Conservation (phyloP, 345 rosid species). For the Acer yangbiense region DNA sequence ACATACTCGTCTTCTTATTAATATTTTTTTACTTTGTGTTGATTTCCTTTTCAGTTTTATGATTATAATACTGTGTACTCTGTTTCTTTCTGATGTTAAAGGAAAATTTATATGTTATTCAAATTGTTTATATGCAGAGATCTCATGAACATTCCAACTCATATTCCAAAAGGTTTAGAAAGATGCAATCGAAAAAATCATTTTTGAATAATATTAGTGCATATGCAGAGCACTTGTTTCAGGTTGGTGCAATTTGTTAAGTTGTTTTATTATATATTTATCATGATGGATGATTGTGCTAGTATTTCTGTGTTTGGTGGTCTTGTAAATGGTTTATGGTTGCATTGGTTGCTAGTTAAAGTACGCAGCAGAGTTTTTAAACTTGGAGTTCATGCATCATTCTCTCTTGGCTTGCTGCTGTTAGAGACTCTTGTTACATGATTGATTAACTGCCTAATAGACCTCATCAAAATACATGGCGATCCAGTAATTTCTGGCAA, state of each 20-base stretch:
- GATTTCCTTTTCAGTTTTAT: constrained; percentile 5
- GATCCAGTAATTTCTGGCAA: neutral
- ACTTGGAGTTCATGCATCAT: neutral
- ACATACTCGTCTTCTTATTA: neutral
- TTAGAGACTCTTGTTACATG: neutral
- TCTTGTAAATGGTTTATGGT: neutral
- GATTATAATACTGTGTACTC: neutral
- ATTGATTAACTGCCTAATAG: neutral
- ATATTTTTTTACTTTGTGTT: neutral
- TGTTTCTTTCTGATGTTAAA: neutral
- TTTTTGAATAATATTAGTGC: constrained; percentile 48
- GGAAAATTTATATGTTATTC: constrained; percentile 10
- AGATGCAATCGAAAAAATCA: constrained; percentile 44
- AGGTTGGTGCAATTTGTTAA: constrained; percentile 39
- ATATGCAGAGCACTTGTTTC: constrained; percentile 54
- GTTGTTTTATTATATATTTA: neutral
- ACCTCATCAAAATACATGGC: neutral
- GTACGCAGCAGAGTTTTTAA: neutral
- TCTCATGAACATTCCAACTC: constrained; percentile 15
- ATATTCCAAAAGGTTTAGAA: constrained; percentile 49
- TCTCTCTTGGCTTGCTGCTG: neutral
- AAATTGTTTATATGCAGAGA: constrained; percentile 32
- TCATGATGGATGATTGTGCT: neutral
- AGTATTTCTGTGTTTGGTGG: neutral
- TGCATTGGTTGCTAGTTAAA: neutral